Evolutionary conservation across 495 filamentous ascomycete genomes (phyloP), one percentile per base, ranked within the genome.

Genomic region (Chlorociboria aeruginascens): DNA sequence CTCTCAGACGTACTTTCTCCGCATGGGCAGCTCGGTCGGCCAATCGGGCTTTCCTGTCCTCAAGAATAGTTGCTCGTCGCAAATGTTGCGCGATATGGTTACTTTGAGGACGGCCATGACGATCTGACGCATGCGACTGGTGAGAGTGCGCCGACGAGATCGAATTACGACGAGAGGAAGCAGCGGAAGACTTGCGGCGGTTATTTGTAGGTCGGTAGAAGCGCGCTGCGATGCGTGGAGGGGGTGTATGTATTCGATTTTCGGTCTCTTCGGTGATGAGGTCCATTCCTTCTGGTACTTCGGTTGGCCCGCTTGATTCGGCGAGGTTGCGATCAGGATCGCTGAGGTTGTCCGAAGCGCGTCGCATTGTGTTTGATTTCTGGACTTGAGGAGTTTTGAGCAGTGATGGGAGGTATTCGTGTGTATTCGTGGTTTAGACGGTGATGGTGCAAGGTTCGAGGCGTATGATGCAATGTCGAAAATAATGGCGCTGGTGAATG

Each of bases 1-100:
- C 92, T 46, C 84, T 83, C 45, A 92, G 68, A 48, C 92, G 85
- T n/a, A 98, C 92, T 68, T 95, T 89, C 63, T 98, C 92, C 40
- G 89, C 92, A 67, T 98, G 88, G 37, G 87, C 86, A 9, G 90
- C 93, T 37, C 90, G 78, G 62, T 95, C 92, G 45, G 93, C 92
- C 25, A 97, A 76, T 40, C 89, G 80, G 7, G 89, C 92, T 63
- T 95, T 96, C 35, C 92, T 85, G 57, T 77, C 85, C 63, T 98
- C 90, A 48, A 97, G 74, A 45, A 98, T 94, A 20, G 87, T 90
- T 7, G 85, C 82, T 40, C 89, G 85, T 30, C 89, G 87, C 33
- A 96, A 75, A 58, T 96, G 86, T 59, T 94, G 88, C 31, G 86
- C 89, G 46, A 95, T 71, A 63, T 90, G 76, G 56, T 85, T 85